These are phyloP conservation scores for Petunia hybrid DNA, from an alignment of 305 asterid species.

Conservation along the genomic window DNA sequence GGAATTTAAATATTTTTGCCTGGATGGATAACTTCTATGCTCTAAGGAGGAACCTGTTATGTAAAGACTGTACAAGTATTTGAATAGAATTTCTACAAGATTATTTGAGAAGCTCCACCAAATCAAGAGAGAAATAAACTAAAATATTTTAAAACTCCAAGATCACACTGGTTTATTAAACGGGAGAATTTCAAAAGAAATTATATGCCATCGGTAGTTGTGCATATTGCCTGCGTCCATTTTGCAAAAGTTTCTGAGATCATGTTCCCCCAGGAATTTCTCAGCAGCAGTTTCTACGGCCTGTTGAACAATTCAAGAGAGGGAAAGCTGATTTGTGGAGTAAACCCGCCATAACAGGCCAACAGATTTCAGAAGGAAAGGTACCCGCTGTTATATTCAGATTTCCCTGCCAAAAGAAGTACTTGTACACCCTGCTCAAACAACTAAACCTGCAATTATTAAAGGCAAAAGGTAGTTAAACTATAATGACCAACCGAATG, in stretches of 20 bases:
- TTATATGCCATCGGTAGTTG: conserved; percentile 70
- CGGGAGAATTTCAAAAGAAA: conserved; percentile 65
- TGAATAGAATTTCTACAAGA: no score
- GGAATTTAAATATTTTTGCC: no score
- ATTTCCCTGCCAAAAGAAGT: conserved; percentile 88
- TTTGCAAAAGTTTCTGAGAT: conserved; percentile 97
- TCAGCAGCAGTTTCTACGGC: conserved; percentile 82
- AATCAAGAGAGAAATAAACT: no score
- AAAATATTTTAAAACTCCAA: no score
- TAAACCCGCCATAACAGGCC: conserved; percentile 16
- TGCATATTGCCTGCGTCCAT: conserved; percentile 97
- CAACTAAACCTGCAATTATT: conserved; percentile 84
- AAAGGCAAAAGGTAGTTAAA: conserved; percentile 5
- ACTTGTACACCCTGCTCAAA: conserved; percentile 86
- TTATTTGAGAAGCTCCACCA: no score
- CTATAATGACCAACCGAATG: conserved; percentile 1
- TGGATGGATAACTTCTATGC: no score
- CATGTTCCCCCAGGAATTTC: conserved; percentile 92
- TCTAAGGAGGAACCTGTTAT: no score
- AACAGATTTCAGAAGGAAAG: conserved; percentile 26
- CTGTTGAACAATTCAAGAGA: conserved; percentile 50
- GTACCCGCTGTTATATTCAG: conserved; percentile 59
- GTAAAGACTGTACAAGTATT: no score
- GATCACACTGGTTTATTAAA: conserved; percentile 51
- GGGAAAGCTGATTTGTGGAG: conserved; percentile 29